Percentiles rank a stretch among this genome's conserved stretches.
phyloP scores from a whole-genome alignment of 2,329 filamentous ascomycete genomes.

The Diatrype stigma region DNA sequence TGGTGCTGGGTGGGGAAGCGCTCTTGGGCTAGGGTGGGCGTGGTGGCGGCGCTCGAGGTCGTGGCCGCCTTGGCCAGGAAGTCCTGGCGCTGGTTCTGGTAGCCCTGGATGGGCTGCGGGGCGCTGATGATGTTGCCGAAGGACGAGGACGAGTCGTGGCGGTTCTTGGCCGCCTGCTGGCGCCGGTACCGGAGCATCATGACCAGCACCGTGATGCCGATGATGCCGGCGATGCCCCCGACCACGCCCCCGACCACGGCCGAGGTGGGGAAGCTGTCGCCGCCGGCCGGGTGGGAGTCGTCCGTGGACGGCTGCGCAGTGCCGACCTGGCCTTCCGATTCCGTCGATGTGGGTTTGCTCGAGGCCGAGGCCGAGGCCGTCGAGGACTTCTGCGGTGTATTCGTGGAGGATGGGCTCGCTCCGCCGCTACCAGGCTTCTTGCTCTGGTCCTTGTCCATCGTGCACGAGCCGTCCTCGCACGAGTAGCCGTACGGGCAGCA shows the following conservation, averaged over 20 bases:
- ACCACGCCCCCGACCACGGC: slow-evolving; percentile 28
- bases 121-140: slow-evolving; percentile 26
- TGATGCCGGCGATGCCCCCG: slow-evolving; percentile 18
- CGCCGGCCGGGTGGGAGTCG: slow-evolving; percentile 3
- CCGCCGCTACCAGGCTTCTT: slow-evolving; percentile 16
- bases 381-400: neutral
- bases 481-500: slow-evolving; percentile 73
- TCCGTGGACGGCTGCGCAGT: slow-evolving; percentile 10
- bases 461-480: slow-evolving; percentile 53
- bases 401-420: neutral
- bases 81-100: slow-evolving; percentile 19
- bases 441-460: slow-evolving; percentile 48
- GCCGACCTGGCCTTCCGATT: slow-evolving; percentile 9
- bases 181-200: slow-evolving; percentile 16
- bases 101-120: slow-evolving; percentile 24
- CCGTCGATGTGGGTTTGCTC: slow-evolving; percentile 6
- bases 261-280: slow-evolving; percentile 16
- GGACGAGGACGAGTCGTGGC: slow-evolving; percentile 15
- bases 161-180: slow-evolving; percentile 3
- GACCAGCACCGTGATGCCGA: slow-evolving; percentile 10
- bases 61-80: slow-evolving; percentile 23
- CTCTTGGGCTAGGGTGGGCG: slow-evolving; percentile 7
- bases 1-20: slow-evolving; percentile 1
- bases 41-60: slow-evolving; percentile 15
- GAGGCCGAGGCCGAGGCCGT: slow-evolving; percentile 5